phyloP scores from a whole-genome alignment of 768 basidiomycete genomes.

The Russula dissimulans region DNA sequence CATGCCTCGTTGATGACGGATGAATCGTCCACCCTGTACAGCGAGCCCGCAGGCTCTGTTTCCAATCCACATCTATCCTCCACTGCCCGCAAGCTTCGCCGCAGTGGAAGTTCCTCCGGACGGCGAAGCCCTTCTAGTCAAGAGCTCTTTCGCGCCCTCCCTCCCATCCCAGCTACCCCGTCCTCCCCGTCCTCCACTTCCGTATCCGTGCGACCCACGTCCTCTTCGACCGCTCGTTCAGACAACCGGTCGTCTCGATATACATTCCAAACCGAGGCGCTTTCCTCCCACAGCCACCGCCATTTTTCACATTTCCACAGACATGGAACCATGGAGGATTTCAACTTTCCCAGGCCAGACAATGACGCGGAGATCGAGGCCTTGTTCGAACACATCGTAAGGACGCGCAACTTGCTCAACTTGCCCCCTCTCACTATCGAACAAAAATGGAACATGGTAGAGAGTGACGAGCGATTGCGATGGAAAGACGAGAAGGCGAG shows the following conservation, averaged over 20 bases:
- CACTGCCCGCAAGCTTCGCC: conserved; percentile 36
- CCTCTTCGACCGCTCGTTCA: conserved; percentile 36
- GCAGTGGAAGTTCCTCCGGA: conserved; percentile 39
- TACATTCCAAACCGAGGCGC: conserved; percentile 45
- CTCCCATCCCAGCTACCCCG: conserved; percentile 26
- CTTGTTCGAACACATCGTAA: conserved; percentile 70
- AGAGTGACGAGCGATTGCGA: conserved; percentile 69
- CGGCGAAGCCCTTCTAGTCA: conserved; percentile 39
- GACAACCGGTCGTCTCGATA: conserved; percentile 59
- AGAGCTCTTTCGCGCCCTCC: conserved; percentile 44
- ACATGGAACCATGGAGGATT: conserved; percentile 42
- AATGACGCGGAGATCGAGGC: conserved; percentile 64
- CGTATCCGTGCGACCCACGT: conserved; percentile 25
- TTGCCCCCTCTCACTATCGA: conserved; percentile 56
- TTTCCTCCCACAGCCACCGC: conserved; percentile 47
- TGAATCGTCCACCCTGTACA: conserved; percentile 52
- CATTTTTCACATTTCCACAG: conserved; percentile 28
- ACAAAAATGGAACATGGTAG: conserved; percentile 89
- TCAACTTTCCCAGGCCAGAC: conserved; percentile 68
- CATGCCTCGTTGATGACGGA: conserved; percentile 41
- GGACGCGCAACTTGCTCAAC: conserved; percentile 55
- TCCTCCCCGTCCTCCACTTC: conserved; percentile 14
- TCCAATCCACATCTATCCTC: conserved; percentile 26
- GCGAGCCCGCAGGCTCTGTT: conserved; percentile 36
- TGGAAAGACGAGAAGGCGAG: conserved; percentile 66